Evolutionary conservation across 257 asterid genomes (phyloP), one percentile per base, ranked within the genome.

Genomic region (Capsicum pubescens): DNA sequence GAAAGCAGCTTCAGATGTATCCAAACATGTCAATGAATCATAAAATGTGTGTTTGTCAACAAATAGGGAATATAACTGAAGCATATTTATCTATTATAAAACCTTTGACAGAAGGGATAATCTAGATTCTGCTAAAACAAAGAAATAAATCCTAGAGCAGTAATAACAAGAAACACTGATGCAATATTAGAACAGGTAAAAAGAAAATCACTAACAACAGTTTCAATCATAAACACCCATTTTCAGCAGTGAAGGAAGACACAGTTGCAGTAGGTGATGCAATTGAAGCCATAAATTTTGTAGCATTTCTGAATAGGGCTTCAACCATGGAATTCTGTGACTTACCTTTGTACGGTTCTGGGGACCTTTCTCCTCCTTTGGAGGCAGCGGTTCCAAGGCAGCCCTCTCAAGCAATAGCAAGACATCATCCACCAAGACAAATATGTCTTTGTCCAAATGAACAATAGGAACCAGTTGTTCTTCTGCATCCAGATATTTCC

Each of bases 331-430:
- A 46, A 77, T 66, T 54, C 15, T 26, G 70, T 39, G 55, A 69
- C 87, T 88, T 85, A 96, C 98, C 97, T 93, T 95, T 54, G 92
- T 93, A 81, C 97, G 98, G 86, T 96, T 94, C 87, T 96, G 98
- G 81, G 97, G 98, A 71, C 97, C 98, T 90, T 95, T 96, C 87
- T 94, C 99, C 72, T 96, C 97, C 91, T 93, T 95, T 39, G 98
- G 95, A 82, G 98, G 98, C 91, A 97, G 91, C 39, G 94, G 98
- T 89, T 94, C 99, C 81, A 87, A 71, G 64, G 98, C 95, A 85
- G 94, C 97, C 86, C 98, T 92, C 93, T 95, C 94, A 84, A 97
- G 97, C 63, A 97, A 90, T 56, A 82, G 91, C 86, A 97, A 82
- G 81, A 97, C 95, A 86, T 97, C 99, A 90, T 93, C 98, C 84